Evolutionary conservation across 1,139 yeast species (phyloP), one percentile per base, ranked within the genome.

Genomic region (Yamadazyma jaroonii): DNA sequence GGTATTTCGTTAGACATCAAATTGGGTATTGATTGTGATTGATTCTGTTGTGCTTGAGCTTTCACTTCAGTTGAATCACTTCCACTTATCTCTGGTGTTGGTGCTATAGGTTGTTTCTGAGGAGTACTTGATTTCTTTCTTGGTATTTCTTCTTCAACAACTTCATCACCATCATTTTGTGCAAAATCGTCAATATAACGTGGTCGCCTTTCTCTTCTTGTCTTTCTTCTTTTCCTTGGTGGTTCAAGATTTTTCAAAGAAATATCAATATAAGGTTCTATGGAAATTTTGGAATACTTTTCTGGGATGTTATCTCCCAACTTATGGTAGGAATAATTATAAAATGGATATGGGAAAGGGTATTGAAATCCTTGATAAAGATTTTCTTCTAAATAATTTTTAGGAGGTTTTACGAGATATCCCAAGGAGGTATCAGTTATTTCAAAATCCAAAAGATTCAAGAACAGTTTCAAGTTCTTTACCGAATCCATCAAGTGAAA

Each of bases 341-440:
- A 71, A 42, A 70, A 71, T 26, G 77, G 75, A 40, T 65, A 71
- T 4, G 76, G 76, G 42, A 64, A 70, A 10, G 76, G 74, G 41
- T 66, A 71, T 42, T 67, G 71, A 29, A 69, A 61, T 1, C 76
- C 77, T 41, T 62, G 64, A 25, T 64, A 55, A 66, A 71, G 59
- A 17, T 61, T 54, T 32, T 60, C 59, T 29, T 56, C 59, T 44
- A 68, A 45, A 42, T 57, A 67, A 41, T 68, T 69, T 31, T 53
- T 56, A 0, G 76, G 77, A 1, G 76, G 77, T 35, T 56, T 54
- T 10, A 71, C 63, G 17, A 71, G 45, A 5, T 64, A 61, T 0
- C 76, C 76, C 44, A 65, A 66, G 2, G 67, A 57, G 2, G 74
- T 67, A 23, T 57, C 61, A 10, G 53, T 49, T 6, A 70, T 53